These are phyloP conservation scores for Boeremia exigua DNA, from an alignment of 2,329 filamentous ascomycete genomes.

Conservation along the genomic window DNA sequence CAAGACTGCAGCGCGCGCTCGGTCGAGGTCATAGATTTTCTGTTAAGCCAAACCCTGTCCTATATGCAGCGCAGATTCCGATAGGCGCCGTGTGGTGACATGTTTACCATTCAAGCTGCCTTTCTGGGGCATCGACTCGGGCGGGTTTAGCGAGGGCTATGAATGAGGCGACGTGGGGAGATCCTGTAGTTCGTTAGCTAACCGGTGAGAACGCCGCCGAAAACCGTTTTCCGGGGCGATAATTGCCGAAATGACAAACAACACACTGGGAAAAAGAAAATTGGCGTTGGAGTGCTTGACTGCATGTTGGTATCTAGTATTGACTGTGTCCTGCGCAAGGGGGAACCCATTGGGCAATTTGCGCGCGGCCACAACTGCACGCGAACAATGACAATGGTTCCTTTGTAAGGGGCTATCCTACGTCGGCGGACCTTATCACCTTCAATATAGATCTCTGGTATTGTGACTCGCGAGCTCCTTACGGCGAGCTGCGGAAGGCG, in stretches of 20 bases:
- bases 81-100: conserved; percentile 13
- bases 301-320: background rate
- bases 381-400: background rate
- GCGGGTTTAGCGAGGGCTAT: conserved; percentile 6
- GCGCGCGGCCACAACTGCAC: background rate
- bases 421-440: background rate
- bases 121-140: background rate
- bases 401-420: conserved; percentile 1
- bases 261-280: conserved; percentile 1
- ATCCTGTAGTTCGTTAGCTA: background rate
- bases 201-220: conserved; percentile 4
- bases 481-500: background rate
- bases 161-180: conserved; percentile 2
- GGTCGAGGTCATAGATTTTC: background rate
- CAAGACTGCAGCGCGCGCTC: background rate
- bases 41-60: background rate
- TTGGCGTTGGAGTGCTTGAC: background rate
- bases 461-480: background rate
- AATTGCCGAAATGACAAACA: conserved; percentile 4
- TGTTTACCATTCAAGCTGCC: conserved; percentile 9
- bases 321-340: background rate
- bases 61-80: conserved; percentile 6
- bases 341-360: background rate
- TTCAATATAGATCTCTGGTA: conserved; percentile 2
- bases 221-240: background rate